phyloP scores from a whole-genome alignment of 176 grass and related monocot genomes.

The Poa annua region DNA sequence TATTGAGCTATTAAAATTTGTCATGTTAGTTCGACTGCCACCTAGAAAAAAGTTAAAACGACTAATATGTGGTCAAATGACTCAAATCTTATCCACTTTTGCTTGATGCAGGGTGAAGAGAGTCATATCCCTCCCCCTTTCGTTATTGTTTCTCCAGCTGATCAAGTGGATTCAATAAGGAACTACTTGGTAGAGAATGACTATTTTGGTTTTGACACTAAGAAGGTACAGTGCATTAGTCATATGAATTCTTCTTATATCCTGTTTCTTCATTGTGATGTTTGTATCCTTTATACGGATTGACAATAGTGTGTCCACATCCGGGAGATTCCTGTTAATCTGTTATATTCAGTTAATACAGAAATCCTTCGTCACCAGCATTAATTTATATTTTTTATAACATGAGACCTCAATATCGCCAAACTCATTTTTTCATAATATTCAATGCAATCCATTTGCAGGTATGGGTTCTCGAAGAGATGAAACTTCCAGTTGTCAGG shows the following conservation, averaged over 20 bases:
- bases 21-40: background rate
- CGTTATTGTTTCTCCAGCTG: conserved; percentile 60
- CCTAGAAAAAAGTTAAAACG: conserved; percentile 13
- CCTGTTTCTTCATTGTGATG: background rate
- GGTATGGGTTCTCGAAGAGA: conserved; percentile 84
- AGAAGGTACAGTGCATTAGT: conserved; percentile 58
- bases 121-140: conserved; percentile 43
- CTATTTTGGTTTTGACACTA: conserved; percentile 71
- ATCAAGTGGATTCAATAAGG: conserved; percentile 53
- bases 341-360: conserved; percentile 2
- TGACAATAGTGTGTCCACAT: background rate
- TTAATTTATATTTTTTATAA: background rate
- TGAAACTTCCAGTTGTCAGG: conserved; percentile 72
- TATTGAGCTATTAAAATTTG: conserved; percentile 14
- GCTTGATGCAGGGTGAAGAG: conserved; percentile 56
- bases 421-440: background rate
- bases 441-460: conserved; percentile 35
- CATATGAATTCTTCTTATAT: background rate
- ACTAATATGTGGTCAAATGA: background rate
- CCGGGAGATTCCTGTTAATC: background rate
- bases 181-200: conserved; percentile 61
- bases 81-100: conserved; percentile 30
- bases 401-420: background rate
- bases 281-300: background rate
- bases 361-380: background rate